These are phyloP conservation scores for Suillus paluster DNA, from an alignment of 768 basidiomycete genomes.

Conservation along the genomic window DNA sequence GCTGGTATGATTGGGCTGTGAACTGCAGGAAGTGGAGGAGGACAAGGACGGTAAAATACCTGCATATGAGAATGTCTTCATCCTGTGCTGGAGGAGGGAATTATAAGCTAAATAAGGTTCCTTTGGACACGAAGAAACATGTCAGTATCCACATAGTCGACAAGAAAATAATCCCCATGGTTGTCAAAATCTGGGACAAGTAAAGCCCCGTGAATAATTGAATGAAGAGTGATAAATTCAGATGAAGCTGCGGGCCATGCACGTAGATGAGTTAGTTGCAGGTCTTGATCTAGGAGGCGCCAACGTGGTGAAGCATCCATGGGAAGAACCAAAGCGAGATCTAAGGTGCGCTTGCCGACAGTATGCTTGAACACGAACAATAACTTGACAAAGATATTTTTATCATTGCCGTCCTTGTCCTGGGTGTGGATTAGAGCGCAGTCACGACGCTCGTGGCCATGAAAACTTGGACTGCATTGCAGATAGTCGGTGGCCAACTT, in stretches of 20 bases:
- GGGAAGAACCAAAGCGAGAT: constrained; percentile 24
- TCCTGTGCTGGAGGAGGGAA: background rate
- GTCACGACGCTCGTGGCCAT: constrained; percentile 20
- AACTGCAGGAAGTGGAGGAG: too few relatives aligned
- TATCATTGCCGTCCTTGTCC: background rate
- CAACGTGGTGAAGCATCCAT: constrained; percentile 14
- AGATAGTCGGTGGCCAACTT: constrained; percentile 15
- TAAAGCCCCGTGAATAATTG: constrained; percentile 37
- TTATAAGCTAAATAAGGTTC: background rate
- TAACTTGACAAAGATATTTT: constrained; percentile 11
- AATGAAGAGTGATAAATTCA: constrained; percentile 29
- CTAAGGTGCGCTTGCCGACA: constrained; percentile 9
- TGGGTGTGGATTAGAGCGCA: constrained; percentile 27
- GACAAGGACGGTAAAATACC: too few relatives aligned
- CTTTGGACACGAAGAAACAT: constrained; percentile 22
- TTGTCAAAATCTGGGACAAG: constrained; percentile 21
- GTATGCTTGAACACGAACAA: constrained; percentile 20
- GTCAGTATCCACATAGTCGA: constrained; percentile 34
- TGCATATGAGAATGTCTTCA: too few relatives aligned
- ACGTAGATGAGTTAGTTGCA: constrained; percentile 19
- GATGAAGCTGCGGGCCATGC: constrained; percentile 6
- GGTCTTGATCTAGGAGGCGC: constrained; percentile 21
- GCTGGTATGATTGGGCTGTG: too few relatives aligned
- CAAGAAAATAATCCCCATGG: constrained; percentile 27
- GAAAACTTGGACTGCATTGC: constrained; percentile 21